A percentile compares a stretch with the other conserved stretches of the same genome.
Conservation (phyloP, 208 protist species). For the Lotmaria passim region DNA sequence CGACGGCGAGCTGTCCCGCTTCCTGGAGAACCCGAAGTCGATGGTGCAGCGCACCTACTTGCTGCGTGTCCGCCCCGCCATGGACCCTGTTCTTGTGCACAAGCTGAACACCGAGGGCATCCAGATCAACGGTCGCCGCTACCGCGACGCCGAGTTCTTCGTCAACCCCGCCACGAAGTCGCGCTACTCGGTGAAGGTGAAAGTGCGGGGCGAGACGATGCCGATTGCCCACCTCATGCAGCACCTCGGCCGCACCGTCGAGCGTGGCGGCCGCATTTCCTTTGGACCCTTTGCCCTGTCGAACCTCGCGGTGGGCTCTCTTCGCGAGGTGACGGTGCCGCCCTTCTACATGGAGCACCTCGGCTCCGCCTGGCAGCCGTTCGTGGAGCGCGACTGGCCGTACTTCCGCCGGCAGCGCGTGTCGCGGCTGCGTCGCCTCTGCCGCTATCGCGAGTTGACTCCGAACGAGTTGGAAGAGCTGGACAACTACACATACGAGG, state of each 20-base stretch:
- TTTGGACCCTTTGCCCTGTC: constrained; percentile 85
- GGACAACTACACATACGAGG: constrained; percentile 88
- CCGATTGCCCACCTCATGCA: constrained; percentile 83
- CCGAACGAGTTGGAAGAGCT: constrained; percentile 85
- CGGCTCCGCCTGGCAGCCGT: constrained; percentile 75
- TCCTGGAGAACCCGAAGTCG: constrained; percentile 75
- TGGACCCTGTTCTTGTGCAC: constrained; percentile 86
- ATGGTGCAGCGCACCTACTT: constrained; percentile 90
- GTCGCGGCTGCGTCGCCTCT: constrained; percentile 55
- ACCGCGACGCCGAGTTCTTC: constrained; percentile 73
- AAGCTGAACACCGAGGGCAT: constrained; percentile 86
- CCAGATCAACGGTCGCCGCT: constrained; percentile 76
- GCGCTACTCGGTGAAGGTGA: constrained; percentile 85
- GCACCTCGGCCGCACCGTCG: constrained; percentile 77
- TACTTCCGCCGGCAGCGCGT: constrained; percentile 87
- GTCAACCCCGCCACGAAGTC: constrained; percentile 85
- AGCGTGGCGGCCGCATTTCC: constrained; percentile 84
- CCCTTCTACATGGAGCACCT: constrained; percentile 74
- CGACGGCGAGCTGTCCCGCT: constrained; percentile 87
- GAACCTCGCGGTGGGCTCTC: constrained; percentile 76
- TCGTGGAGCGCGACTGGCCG: constrained; percentile 91
- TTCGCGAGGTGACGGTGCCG: constrained; percentile 88
- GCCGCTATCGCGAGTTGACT: constrained; percentile 78
- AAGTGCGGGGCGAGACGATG: constrained; percentile 76
- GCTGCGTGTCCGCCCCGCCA: constrained; percentile 78